Percentiles rank a stretch among this genome's conserved stretches.
Evolutionary conservation across 1,284 basidiomycete species (phyloP).

Genomic region (Apiotrichum akiyoshidainum): DNA sequence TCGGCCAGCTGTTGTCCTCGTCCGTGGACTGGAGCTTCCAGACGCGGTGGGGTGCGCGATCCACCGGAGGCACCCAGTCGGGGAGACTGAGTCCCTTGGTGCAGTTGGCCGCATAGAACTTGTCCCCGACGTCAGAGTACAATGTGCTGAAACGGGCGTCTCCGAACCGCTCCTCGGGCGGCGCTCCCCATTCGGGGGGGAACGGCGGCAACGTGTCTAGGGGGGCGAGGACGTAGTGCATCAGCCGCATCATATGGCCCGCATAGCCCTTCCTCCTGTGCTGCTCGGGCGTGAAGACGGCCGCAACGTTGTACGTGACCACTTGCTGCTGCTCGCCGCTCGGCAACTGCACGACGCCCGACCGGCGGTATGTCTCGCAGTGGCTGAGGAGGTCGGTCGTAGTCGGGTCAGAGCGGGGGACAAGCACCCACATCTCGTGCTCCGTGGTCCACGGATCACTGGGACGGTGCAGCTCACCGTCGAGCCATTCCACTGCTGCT

Average conservation of each 20-base stretch:
- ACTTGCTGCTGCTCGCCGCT: slow-evolving; percentile 1
- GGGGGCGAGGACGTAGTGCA: slow-evolving; percentile 33
- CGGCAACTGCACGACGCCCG: background rate
- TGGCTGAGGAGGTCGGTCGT: slow-evolving; percentile 3
- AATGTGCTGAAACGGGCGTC: slow-evolving; percentile 29
- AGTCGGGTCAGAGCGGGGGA: slow-evolving; percentile 9
- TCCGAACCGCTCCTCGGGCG: slow-evolving; percentile 6
- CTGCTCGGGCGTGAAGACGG: slow-evolving; percentile 34
- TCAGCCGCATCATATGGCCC: slow-evolving; percentile 31
- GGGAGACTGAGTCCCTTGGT: slow-evolving; percentile 11
- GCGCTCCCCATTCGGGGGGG: slow-evolving; percentile 25
- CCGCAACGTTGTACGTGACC: slow-evolving; percentile 30
- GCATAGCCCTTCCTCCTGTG: slow-evolving; percentile 37
- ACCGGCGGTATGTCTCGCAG: slow-evolving; percentile 10
- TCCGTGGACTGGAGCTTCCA: slow-evolving; percentile 3
- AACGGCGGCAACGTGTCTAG: slow-evolving; percentile 20
- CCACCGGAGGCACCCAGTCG: slow-evolving; percentile 5
- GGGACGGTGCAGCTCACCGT: background rate
- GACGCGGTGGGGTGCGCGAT: background rate
- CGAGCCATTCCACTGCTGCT: background rate
- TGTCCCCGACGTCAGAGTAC: slow-evolving; percentile 35
- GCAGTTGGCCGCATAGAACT: slow-evolving; percentile 30
- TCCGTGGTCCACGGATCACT: slow-evolving; percentile 3
- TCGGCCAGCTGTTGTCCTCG: background rate
- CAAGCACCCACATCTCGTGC: slow-evolving; percentile 14